Evolutionary conservation across 495 filamentous ascomycete species (phyloP), one percentile per base, ranked within the genome.

Genomic region (Tuber aestivum): DNA sequence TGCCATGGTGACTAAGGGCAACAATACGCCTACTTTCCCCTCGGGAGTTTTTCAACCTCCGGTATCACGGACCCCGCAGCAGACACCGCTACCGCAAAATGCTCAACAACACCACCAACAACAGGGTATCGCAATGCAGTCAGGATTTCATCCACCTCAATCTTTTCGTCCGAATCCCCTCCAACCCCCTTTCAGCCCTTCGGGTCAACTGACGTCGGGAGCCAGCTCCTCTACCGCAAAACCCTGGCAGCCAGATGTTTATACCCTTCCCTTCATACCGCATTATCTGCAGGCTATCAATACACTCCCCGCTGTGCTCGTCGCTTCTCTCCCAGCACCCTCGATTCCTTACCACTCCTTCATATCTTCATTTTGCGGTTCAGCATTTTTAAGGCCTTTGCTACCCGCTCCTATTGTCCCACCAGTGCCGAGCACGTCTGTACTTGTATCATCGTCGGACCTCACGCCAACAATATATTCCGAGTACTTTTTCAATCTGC

Each of bases 211-310:
- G 27, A 70, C 70, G 65, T 41, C 71, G 27, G 75, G 44, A 71
- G 61, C 78, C 10, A 79, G 18, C 70, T 71, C 70, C 69, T 71
- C 77, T 38, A 69, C 78, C 3, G 45, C 77, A 79, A 79, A 79
- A 21, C 48, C 78, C 69, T 83, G 81, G 81, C 74, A 80, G 48
- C 81, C 81, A 35, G 81, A 83, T 81, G 81, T 83, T 69, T 83
- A 83, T 78, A 80, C 81, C 37, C 75, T 79, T 16, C 72, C 81
- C n/a, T 83, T 82, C 75, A 75, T 83, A 72, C 77, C 81, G 0
- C 75, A 82, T 70, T 82, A 82, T 75, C 70, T 77, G 48, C 78
- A 80, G 68, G 75, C 77, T 41, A 78, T 83, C 61, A 82, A 82
- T 38, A 82, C 75, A 37, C 75, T 78, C 71, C 78, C 81, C 72